Base-by-base conservation (phyloP, 768 basidiomycete genomes). In the Lactarius akahatsu region DNA sequence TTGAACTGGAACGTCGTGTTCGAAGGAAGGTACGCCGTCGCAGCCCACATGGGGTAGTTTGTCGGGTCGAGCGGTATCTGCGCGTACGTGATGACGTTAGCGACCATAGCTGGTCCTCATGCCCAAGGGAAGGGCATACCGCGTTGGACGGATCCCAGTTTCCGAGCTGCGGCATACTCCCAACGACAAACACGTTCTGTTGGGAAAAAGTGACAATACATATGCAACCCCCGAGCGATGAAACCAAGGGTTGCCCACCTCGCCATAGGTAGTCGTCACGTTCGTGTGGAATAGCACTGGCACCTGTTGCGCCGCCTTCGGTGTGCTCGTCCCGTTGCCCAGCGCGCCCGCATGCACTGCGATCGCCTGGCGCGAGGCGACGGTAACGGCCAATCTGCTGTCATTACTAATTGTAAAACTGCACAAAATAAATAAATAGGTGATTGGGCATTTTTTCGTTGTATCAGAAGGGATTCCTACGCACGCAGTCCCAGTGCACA, bases 171-270 rank as follows among this genome's bases (percentile, higher is more conserved):
- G 83, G 70, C 43, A 86, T 77, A 64, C 83, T 85, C 1, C 87
- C 86, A 23, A 80, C 79, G 16, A 88, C 73, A 76, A 84, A 87
- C 52, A 88, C 82, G 71, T 87, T 87, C 85, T 87, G 61, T 41
- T 52, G 36, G 5, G 28, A 18, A 6, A 41, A 13, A 57, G 64
- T 55, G 63, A 40, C 11, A 4, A 38, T 3, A 38, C 0, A 13
- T 40, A 40, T 11, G 6, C 23, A 36, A 11, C 41, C 23, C 23
- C 50, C 40, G 8, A 45, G 18, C 41, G 6, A 26, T 1, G 6
- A 3, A 26, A 23, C 23, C 1, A 52, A 52, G 26, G n/a, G 9
- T 52, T 7, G 23, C 76, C 61, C 61, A 85, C 85, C 80, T 89
- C 83, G 52, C 87, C 86, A 28, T 77, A 82, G 0, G 79, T 78